phyloP scores from a whole-genome alignment of 1,284 basidiomycete genomes.

The Mycena citricolor region DNA sequence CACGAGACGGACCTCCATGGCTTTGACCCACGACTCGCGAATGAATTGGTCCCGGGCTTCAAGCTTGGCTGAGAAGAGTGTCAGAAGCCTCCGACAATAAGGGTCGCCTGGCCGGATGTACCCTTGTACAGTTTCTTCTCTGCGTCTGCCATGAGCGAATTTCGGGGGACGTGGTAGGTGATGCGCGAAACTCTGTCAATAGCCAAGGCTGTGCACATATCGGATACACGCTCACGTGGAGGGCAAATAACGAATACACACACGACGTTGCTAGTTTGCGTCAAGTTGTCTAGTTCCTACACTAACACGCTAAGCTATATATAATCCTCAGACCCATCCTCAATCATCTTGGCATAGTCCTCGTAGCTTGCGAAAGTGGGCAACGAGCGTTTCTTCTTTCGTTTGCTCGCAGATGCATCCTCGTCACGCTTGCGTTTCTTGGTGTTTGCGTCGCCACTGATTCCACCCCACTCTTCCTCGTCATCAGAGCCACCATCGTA shows the following conservation, averaged over 20 bases:
- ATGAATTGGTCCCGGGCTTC: slow-evolving; percentile 75
- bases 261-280: no score
- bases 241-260: no score
- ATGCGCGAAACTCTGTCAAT: no score
- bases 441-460: slow-evolving; percentile 31
- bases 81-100: no score
- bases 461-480: slow-evolving; percentile 57
- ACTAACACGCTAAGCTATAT: no score
- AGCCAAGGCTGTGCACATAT: no score
- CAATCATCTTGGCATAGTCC: slow-evolving; percentile 92
- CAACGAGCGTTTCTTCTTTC: slow-evolving; percentile 72
- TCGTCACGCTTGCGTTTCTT: slow-evolving; percentile 54
- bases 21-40: slow-evolving; percentile 90
- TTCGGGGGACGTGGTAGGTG: no score
- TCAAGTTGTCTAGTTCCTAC: no score
- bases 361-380: slow-evolving; percentile 95
- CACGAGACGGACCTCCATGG: slow-evolving; percentile 91
- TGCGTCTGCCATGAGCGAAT: no score
- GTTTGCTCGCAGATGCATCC: slow-evolving; percentile 46
- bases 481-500: slow-evolving; percentile 54
- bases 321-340: slow-evolving; percentile 77
- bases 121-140: no score
- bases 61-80: slow-evolving; percentile 46
- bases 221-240: no score
- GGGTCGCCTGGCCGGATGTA: no score